phyloP scores from a whole-genome alignment of 768 basidiomycete genomes.

The Jaapia argillacea region DNA sequence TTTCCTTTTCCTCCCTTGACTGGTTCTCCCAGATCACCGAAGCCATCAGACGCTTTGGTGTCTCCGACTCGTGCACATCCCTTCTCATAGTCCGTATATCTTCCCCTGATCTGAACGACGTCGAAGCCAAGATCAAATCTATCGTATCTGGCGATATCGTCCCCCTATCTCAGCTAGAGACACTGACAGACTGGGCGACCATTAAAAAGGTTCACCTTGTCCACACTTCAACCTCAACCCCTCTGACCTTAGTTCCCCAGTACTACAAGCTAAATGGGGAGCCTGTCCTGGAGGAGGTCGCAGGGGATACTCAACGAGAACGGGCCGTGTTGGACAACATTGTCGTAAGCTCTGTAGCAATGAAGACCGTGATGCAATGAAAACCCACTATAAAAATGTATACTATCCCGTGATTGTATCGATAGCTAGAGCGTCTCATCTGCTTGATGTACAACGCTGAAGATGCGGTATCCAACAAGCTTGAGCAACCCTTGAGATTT shows the following conservation, averaged over 20 bases:
- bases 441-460: no score
- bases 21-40: constrained; percentile 65
- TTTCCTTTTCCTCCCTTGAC: neutral
- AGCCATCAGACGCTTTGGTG: constrained; percentile 76
- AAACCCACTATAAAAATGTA: neutral
- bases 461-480: no score
- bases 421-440: no score
- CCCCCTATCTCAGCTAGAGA: constrained; percentile 31
- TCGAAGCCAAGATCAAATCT: constrained; percentile 42
- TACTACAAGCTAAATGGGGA: constrained; percentile 64
- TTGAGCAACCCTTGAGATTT: no score
- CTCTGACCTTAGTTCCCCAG: constrained; percentile 38
- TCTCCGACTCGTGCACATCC: constrained; percentile 53
- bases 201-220: constrained; percentile 54
- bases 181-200: constrained; percentile 58
- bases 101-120: constrained; percentile 26
- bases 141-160: constrained; percentile 50
- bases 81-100: constrained; percentile 68
- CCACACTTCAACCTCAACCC: constrained; percentile 18
- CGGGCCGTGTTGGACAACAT: constrained; percentile 45
- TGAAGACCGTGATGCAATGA: constrained; percentile 54
- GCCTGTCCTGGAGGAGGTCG: constrained; percentile 23
- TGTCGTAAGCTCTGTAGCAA: constrained; percentile 70
- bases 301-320: constrained; percentile 25
- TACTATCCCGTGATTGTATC: no score